A percentile compares a stretch with the other conserved stretches of the same genome.
These are phyloP conservation scores for Macrolepiota dolichaula DNA, from an alignment of 768 basidiomycete species.

Conservation along the genomic window DNA sequence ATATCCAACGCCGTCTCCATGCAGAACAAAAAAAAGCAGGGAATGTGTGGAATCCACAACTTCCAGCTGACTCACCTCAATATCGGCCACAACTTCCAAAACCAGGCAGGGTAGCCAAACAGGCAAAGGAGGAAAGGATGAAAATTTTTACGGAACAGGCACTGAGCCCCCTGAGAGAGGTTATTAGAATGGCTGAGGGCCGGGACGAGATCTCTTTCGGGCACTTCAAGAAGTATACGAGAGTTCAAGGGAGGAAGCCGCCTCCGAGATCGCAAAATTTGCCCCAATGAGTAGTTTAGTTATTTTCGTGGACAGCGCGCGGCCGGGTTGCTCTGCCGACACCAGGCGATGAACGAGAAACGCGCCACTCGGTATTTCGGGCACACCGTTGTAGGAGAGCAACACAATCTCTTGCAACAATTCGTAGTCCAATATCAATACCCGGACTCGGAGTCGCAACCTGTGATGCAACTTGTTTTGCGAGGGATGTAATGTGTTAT, in stretches of 20 bases:
- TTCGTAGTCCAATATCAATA: too few relatives aligned
- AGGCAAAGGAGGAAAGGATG: constrained; percentile 8
- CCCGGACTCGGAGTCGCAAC: too few relatives aligned
- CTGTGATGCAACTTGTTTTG: too few relatives aligned
- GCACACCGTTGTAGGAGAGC: neutral
- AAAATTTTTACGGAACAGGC: constrained; percentile 31
- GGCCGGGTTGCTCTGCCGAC: neutral
- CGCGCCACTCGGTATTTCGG: neutral
- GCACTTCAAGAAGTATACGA: constrained; percentile 31
- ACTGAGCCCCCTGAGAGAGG: constrained; percentile 49
- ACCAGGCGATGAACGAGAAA: neutral
- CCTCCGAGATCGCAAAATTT: neutral
- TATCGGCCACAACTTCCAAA: constrained; percentile 11
- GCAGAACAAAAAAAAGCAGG: constrained; percentile 9
- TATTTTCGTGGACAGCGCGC: neutral
- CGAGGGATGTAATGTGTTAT: too few relatives aligned
- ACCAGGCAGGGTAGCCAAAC: constrained; percentile 14
- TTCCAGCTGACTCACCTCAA: constrained; percentile 10
- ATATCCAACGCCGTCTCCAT: constrained; percentile 24
- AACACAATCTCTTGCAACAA: too few relatives aligned
- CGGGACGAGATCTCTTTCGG: constrained; percentile 45
- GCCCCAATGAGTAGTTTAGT: neutral
- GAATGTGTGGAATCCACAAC: constrained; percentile 12
- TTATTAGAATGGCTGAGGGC: constrained; percentile 58
- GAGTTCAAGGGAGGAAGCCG: constrained; percentile 13